Evolutionary conservation across 1,139 yeast species (phyloP).

Genomic region (Waltiozyma sp.): DNA sequence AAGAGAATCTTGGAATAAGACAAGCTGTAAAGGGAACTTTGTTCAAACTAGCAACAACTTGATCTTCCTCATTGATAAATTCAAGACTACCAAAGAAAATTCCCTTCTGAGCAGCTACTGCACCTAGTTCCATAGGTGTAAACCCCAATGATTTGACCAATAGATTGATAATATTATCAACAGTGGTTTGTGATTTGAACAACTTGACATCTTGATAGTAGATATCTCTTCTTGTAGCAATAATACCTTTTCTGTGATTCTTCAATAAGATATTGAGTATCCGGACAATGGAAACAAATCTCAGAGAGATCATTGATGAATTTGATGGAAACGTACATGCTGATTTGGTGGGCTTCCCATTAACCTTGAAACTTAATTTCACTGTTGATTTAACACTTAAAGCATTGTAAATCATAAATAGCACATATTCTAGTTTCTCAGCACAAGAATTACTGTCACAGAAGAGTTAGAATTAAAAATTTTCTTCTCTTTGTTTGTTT

Average conservation of each 20-base stretch:
- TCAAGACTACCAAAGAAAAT: slow-evolving; percentile 33
- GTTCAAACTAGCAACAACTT: neutral
- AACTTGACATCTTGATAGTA: slow-evolving; percentile 54
- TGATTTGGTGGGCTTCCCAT: neutral
- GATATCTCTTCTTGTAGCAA: slow-evolving; percentile 49
- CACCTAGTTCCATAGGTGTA: slow-evolving; percentile 28
- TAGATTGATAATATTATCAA: slow-evolving; percentile 31
- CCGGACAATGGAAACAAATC: slow-evolving; percentile 7
- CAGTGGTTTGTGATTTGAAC: slow-evolving; percentile 36
- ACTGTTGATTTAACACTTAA: neutral
- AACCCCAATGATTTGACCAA: slow-evolving; percentile 19
- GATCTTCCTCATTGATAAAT: slow-evolving; percentile 8
- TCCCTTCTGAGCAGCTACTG: slow-evolving; percentile 57
- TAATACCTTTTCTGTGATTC: slow-evolving; percentile 16
- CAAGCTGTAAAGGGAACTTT: slow-evolving; percentile 1
- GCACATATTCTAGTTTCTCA: neutral
- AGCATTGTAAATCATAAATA: neutral
- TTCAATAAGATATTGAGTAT: slow-evolving; percentile 9
- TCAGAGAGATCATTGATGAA: slow-evolving; percentile 1
- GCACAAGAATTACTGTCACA: neutral
- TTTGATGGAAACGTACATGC: neutral
- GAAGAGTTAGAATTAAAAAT: neutral
- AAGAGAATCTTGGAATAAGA: slow-evolving; percentile 21
- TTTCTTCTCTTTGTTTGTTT: too few relatives aligned
- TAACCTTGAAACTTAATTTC: neutral